Evolutionary conservation across 768 basidiomycete species (phyloP), one percentile per base, ranked within the genome.

Genomic region (Pleurotus sapidus): DNA sequence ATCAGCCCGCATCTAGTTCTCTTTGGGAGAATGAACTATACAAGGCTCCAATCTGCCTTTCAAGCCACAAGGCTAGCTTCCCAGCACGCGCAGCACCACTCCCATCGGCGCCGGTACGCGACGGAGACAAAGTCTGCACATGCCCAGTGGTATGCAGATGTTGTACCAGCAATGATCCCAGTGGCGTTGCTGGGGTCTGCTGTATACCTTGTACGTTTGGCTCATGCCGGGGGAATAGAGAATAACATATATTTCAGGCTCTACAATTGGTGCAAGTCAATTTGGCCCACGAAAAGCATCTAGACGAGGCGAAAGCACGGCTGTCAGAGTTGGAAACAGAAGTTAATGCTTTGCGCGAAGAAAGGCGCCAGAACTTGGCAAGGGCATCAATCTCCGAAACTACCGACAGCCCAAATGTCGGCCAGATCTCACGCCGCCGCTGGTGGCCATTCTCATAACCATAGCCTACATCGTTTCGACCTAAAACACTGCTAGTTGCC

Each of bases 101-200:
- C 46, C 18, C 55, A 51, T n/a, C 55, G 43, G 49, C 17, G 11
- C 23, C 55, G 48, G 49, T 56, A 56, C 25, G 57, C 18, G 51
- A 25, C 18, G 20, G 14, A 50, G 18, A 18, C 63, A 4, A 74
- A 68, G 56, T 84, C 80, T 27, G 72, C 76, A 9, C 88, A 92
- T 68, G 81, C 80, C 5, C 73, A 77, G 61, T 85, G 87, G 79
- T 93, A 93, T 69, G 74, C 83, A 45, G 79, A 84, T 53, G 77
- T 86, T 49, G 70, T 88, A 39, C 91, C 91, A 24, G 83, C 82
- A 30, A 92, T 92, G 89, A 72, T 92, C 49, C 91, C 91, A 7
- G 74, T 93, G 54, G 84, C 86, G 51, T 73, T 93, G 51, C 76
- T 93, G 11, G 91, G 90, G 15, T 91, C 89, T 51, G 88, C 86